A percentile compares a stretch with the other conserved stretches of the same genome.
Conservation (phyloP, 164 flowering plant genomes). For the Amborella trichopoda region DNA sequence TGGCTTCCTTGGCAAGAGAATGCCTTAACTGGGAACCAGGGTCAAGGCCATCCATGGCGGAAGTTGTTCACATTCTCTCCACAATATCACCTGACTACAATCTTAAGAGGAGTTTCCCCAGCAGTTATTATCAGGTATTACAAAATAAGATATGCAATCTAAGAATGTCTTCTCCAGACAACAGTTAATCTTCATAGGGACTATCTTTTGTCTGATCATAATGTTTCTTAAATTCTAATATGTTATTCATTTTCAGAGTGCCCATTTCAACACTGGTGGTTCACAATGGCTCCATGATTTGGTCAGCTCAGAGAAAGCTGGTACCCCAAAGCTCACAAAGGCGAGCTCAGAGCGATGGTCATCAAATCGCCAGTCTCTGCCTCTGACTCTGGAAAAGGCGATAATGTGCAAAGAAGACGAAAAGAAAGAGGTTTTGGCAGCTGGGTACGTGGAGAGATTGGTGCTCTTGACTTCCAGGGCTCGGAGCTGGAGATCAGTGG, state of each 20-base stretch:
- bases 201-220: no score
- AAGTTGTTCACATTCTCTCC: constrained; percentile 89
- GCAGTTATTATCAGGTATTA: constrained; percentile 54
- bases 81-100: constrained; percentile 66
- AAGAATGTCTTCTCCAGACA: no score
- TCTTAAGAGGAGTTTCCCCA: constrained; percentile 39
- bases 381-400: constrained; percentile 17
- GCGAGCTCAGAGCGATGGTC: constrained; percentile 16
- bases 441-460: constrained; percentile 36
- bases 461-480: constrained; percentile 36
- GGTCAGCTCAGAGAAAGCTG: no score
- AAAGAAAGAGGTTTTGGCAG: constrained; percentile 17
- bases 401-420: constrained; percentile 3
- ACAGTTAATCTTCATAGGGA: no score
- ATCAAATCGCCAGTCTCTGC: constrained; percentile 26
- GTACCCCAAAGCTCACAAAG: constrained; percentile 14
- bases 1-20: constrained; percentile 93
- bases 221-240: no score
- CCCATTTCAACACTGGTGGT: no score
- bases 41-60: constrained; percentile 85
- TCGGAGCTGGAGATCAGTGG: constrained; percentile 32
- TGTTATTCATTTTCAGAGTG: no score
- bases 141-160: no score
- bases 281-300: no score
- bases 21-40: constrained; percentile 89